These are phyloP conservation scores for Podospora comata DNA, from an alignment of 495 filamentous ascomycete species.

Conservation along the genomic window DNA sequence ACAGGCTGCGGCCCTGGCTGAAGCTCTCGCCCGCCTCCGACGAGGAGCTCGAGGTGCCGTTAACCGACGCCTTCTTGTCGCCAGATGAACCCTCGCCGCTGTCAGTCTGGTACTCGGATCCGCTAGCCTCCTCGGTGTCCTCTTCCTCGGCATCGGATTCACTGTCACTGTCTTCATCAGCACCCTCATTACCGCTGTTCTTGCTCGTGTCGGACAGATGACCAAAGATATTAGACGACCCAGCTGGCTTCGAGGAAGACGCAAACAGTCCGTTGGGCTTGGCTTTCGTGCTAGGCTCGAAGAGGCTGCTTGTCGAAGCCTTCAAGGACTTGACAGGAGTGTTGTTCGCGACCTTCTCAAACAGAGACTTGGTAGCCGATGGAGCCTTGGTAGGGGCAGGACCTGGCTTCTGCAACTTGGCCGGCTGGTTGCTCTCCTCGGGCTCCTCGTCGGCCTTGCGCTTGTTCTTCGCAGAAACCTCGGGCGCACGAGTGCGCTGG, in stretches of 20 bases:
- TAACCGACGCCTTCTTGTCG: slow-evolving; percentile 20
- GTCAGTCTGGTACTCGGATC: slow-evolving; percentile 10
- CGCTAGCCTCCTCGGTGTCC: slow-evolving; percentile 30
- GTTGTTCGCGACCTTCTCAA: slow-evolving; percentile 46
- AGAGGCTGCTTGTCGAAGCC: slow-evolving; percentile 7
- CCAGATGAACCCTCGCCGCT: slow-evolving; percentile 39
- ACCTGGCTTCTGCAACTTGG: slow-evolving; percentile 55
- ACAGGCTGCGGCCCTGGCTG: slow-evolving; percentile 48
- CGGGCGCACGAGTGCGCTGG: slow-evolving; percentile 44
- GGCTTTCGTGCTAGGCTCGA: background rate
- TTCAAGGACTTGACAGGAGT: slow-evolving; percentile 30
- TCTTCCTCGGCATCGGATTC: slow-evolving; percentile 42
- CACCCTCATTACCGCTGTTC: slow-evolving; percentile 44
- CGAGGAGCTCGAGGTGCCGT: slow-evolving; percentile 31
- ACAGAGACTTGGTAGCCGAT: slow-evolving; percentile 45
- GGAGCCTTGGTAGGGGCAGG: slow-evolving; percentile 37
- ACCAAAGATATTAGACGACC: slow-evolving; percentile 57
- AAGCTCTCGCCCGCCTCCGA: slow-evolving; percentile 37
- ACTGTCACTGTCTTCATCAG: slow-evolving; percentile 47
- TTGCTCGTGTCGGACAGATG: slow-evolving; percentile 56
- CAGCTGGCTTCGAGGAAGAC: slow-evolving; percentile 21
- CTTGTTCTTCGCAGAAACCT: slow-evolving; percentile 35
- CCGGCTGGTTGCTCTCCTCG: slow-evolving; percentile 54
- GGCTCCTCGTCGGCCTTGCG: slow-evolving; percentile 44
- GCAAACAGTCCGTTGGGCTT: slow-evolving; percentile 31